Conservation (phyloP, 495 filamentous ascomycete species). For the Podospora sp. region DNA sequence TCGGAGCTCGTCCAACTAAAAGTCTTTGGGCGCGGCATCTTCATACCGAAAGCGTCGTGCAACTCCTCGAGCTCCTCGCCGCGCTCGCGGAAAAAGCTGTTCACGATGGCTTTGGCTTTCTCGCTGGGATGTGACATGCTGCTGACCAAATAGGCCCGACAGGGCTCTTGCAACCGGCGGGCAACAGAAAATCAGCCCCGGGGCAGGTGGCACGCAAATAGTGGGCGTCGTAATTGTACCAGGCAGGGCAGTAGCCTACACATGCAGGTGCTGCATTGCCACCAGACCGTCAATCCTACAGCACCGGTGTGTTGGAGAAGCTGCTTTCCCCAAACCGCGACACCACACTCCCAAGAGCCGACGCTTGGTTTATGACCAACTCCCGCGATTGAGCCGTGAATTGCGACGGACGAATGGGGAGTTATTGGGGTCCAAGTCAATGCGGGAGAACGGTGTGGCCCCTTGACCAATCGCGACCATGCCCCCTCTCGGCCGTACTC, state of each 20-base stretch:
- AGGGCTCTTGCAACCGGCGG: neutral
- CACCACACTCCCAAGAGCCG: neutral
- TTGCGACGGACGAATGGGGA: neutral
- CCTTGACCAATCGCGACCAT: neutral
- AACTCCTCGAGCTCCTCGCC: conserved; percentile 4
- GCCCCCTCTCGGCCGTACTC: neutral
- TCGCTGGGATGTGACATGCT: conserved; percentile 1
- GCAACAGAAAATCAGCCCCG: neutral
- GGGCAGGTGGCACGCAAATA: neutral
- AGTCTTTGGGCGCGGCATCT: neutral
- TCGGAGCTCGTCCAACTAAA: neutral
- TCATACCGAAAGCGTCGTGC: conserved; percentile 15
- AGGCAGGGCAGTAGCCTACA: neutral
- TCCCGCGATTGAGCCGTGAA: neutral
- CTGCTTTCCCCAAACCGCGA: neutral
- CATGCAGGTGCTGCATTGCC: neutral
- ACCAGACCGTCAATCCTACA: neutral
- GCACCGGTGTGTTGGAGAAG: neutral
- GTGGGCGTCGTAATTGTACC: neutral
- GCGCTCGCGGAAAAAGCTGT: conserved; percentile 6
- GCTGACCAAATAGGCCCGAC: neutral
- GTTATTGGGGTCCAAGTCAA: neutral
- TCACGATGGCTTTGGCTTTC: neutral
- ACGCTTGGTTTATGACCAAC: neutral
- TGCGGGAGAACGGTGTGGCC: neutral